Evolutionary conservation across 1,139 yeast genomes (phyloP).

Genomic region (Debaryomyces fabryi): DNA sequence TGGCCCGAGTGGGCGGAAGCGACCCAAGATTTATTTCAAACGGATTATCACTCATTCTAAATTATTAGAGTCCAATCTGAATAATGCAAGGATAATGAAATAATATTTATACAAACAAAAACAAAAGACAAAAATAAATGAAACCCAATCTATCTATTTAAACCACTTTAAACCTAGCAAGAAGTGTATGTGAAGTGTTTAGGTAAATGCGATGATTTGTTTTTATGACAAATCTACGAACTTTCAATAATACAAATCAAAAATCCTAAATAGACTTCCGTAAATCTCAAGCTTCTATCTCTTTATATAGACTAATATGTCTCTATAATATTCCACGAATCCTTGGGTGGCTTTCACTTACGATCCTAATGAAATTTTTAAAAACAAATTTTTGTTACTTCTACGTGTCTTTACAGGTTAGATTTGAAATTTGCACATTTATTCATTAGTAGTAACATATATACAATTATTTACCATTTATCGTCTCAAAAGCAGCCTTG

Average conservation of each 20-base stretch:
- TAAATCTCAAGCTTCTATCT: not conserved
- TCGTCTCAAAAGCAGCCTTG: slow-evolving; percentile 75
- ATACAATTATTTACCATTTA: slow-evolving; percentile 19
- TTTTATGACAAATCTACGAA: not conserved
- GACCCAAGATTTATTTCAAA: slow-evolving; percentile 23
- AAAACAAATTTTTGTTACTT: not conserved
- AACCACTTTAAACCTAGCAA: not conserved
- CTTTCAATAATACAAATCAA: slow-evolving; percentile 1
- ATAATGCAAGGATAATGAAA: slow-evolving; percentile 4
- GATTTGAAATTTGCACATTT: slow-evolving; percentile 4
- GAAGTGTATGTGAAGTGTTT: not conserved
- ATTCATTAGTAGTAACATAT: not conserved
- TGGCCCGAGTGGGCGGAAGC: slow-evolving; percentile 24
- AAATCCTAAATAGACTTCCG: not conserved
- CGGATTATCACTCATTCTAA: slow-evolving; percentile 38
- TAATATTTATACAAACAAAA: slow-evolving; percentile 3
- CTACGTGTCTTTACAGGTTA: slow-evolving; percentile 9
- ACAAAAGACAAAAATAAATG: slow-evolving; percentile 1
- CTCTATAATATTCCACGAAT: slow-evolving; percentile 3
- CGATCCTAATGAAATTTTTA: slow-evolving; percentile 2
- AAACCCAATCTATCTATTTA: not conserved
- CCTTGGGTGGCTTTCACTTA: not conserved
- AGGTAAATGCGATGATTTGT: not conserved
- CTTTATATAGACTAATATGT: not conserved
- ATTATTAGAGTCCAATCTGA: not conserved